Percentiles rank a stretch among this genome's conserved stretches.
phyloP scores from a whole-genome alignment of 768 basidiomycete genomes.

The Mycena filopes region DNA sequence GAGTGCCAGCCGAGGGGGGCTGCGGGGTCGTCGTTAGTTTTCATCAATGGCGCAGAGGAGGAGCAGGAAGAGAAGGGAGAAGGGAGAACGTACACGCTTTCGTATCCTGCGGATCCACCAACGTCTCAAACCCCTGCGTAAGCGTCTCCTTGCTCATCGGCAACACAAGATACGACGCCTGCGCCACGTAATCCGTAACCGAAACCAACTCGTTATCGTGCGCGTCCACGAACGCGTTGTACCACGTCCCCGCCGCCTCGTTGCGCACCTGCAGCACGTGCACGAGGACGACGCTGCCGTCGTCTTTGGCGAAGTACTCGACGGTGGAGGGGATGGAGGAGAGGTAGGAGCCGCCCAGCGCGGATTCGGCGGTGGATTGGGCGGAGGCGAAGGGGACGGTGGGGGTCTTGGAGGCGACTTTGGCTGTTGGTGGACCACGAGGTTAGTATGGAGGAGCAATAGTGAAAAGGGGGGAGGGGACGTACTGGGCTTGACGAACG shows the following conservation, averaged over 20 bases:
- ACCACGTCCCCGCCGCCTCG: conserved; percentile 49
- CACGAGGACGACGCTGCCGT: conserved; percentile 43
- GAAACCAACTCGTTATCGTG: conserved; percentile 51
- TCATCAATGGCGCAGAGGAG: too few relatives aligned
- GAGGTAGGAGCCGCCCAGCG: conserved; percentile 40
- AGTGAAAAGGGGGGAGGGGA: conserved; percentile 30
- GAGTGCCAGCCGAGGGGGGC: conserved; percentile 57
- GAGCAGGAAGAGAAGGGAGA: too few relatives aligned
- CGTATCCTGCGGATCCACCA: conserved; percentile 59
- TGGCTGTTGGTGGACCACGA: conserved; percentile 15
- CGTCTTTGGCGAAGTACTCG: conserved; percentile 47
- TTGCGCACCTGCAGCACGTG: conserved; percentile 40
- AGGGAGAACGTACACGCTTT: conserved; percentile 47
- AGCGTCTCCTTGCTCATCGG: conserved; percentile 61
- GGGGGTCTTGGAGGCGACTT: conserved; percentile 37
- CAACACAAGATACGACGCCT: conserved; percentile 59
- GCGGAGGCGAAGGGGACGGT: conserved; percentile 43
- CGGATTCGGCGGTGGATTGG: conserved; percentile 43
- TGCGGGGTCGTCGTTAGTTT: too few relatives aligned
- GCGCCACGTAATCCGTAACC: conserved; percentile 58
- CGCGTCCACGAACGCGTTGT: conserved; percentile 61
- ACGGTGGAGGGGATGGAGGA: conserved; percentile 42
- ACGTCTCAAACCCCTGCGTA: conserved; percentile 55
- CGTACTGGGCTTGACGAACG: conserved; percentile 34
- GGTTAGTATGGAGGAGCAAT: not conserved